phyloP scores from a whole-genome alignment of 1,139 yeast genomes.

The Magnusiomyces suaveolens region DNA sequence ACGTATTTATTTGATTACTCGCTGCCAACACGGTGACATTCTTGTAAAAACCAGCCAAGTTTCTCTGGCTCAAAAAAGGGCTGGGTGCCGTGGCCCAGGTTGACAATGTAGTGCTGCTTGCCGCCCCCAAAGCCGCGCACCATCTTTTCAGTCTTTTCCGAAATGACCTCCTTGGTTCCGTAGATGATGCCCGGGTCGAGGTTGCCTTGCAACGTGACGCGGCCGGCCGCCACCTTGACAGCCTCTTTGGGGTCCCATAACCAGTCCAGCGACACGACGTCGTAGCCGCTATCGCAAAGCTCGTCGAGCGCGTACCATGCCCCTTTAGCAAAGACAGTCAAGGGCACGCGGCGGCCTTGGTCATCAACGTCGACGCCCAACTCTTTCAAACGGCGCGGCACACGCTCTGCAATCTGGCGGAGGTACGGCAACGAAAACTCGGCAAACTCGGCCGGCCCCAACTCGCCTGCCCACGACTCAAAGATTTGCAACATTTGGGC shows the following conservation, averaged over 20 bases:
- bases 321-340: slow-evolving; percentile 89
- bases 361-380: slow-evolving; percentile 26
- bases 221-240: slow-evolving; percentile 60
- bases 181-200: slow-evolving; percentile 91
- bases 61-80: slow-evolving; percentile 94
- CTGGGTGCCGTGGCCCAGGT: slow-evolving; percentile 96
- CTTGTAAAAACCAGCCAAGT: slow-evolving; percentile 72
- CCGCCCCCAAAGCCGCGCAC: slow-evolving; percentile 87
- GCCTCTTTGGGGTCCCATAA: slow-evolving; percentile 79
- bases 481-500: slow-evolving; percentile 96
- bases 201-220: slow-evolving; percentile 89
- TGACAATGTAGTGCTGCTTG: slow-evolving; percentile 78
- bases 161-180: slow-evolving; percentile 74
- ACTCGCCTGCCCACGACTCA: slow-evolving; percentile 97
- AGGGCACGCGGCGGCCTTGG: slow-evolving; percentile 67
- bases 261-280: slow-evolving; percentile 90
- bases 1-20: background rate
- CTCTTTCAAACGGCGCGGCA: slow-evolving; percentile 62
- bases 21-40: slow-evolving; percentile 70
- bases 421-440: slow-evolving; percentile 86
- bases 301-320: slow-evolving; percentile 96
- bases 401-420: slow-evolving; percentile 57
- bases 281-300: slow-evolving; percentile 75
- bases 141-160: slow-evolving; percentile 78
- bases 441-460: slow-evolving; percentile 79